These are phyloP conservation scores for Lactarius trivialis DNA, from an alignment of 768 basidiomycete species.

Conservation along the genomic window DNA sequence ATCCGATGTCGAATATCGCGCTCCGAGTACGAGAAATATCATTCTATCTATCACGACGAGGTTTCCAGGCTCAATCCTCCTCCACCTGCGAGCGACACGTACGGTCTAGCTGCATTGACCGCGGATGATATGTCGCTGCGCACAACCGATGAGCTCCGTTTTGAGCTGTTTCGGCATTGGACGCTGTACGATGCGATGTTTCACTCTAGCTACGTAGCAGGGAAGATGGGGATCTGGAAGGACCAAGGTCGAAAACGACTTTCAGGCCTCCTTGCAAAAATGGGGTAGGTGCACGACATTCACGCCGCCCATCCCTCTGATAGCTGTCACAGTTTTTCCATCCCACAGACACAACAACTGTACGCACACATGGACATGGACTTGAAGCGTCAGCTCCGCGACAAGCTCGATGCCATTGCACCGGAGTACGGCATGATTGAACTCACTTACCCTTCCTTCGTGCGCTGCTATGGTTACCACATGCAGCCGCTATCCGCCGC, in stretches of 20 bases:
- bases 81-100: constrained; percentile 36
- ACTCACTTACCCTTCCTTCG: constrained; percentile 89
- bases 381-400: constrained; percentile 71
- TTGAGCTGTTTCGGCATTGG: constrained; percentile 96
- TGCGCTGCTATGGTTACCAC: constrained; percentile 85
- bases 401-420: constrained; percentile 81
- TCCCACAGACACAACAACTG: constrained; percentile 88
- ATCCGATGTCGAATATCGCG: constrained; percentile 82
- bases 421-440: constrained; percentile 95
- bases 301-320: constrained; percentile 1
- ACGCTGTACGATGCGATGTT: constrained; percentile 97
- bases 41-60: constrained; percentile 80
- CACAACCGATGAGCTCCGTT: constrained; percentile 82
- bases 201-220: constrained; percentile 93
- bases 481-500: constrained; percentile 85
- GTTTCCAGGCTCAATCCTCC: constrained; percentile 84
- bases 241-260: constrained; percentile 86
- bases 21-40: constrained; percentile 74
- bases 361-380: constrained; percentile 97
- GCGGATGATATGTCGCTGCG: constrained; percentile 85
- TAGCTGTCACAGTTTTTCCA: constrained; percentile 62
- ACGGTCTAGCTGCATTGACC: constrained; percentile 46
- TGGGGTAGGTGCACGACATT: constrained; percentile 60
- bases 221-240: constrained; percentile 94
- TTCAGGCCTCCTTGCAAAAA: constrained; percentile 91